Evolutionary conservation across 176 grass and related monocot species (phyloP), one percentile per base, ranked within the genome.

Genomic region (Oryza rufipogon): DNA sequence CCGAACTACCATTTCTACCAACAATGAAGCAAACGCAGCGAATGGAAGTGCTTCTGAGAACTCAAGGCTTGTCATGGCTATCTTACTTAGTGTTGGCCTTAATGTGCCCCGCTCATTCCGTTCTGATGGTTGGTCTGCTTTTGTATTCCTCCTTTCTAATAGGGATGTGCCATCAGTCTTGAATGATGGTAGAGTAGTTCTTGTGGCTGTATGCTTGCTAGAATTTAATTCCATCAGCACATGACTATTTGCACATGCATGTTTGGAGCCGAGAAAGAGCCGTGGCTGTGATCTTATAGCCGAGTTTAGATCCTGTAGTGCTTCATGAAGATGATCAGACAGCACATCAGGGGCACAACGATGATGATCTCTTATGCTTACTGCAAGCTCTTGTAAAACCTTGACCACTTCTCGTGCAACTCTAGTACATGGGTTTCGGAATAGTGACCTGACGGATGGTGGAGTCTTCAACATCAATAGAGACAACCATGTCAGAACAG

Each of bases 1-100:
- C 79, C 96, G 85, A 4, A 91, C 91, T 52, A 90, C 93, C 96
- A 95, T 98, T 84, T 98, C 96, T 69, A 98, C 96, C 60, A 98
- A 66, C 82, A 95, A 67, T 49, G 93, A 92, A 20, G 96, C 93
- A 75, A 98, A 98, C 26, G 96, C 96, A 12, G 96, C 91, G 66
- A 95, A 95, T 30, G 96, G 93, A 6, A 98, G 91, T 34, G 96
- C 96, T 71, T 98, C 83, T 2, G 93, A 98, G 58, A 98, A 95
- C 80, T 95, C 96, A 2, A 95, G 91, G 83, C 92, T 97, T 9
- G 85, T 92, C 20, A 91, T 72, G 42, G 81, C 93, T 64, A 94
- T 93, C 89, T 92, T 98, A 74, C 96, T 98, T 26, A 95, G 85
- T 23, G 93, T 98, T 44, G 85, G 91, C 70, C 91, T 85, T 64